Evolutionary conservation across 2,329 filamentous ascomycete species (phyloP), one percentile per base, ranked within the genome.

Genomic region (Fusarium sp.): DNA sequence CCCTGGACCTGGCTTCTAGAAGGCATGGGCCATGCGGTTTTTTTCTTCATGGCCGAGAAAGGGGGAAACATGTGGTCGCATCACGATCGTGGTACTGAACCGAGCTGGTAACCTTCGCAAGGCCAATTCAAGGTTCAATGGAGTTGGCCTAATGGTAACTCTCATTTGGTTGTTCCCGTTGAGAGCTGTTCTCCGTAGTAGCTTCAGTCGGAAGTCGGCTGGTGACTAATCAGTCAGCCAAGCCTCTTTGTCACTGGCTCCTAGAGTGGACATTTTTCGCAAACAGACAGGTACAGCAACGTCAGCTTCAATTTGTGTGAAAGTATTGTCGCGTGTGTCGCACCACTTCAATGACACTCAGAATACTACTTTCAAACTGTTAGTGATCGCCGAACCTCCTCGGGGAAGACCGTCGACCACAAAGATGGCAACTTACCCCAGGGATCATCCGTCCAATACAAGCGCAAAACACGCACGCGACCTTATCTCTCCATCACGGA

Each of bases 11-110:
- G 44, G 50, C 44, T 56, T 68, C 28, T 24, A 17, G 38, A 38
- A 61, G 66, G 66, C 61, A 70, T 70, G 54, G 67, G 30, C 67
- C 67, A 70, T 72, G 71, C 63, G 71, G 24, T 44, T 48, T 74
- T 74, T 69, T 65, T 45, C 12, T 41, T 42, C 35, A 24, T 39
- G 53, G 8, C 15, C n/a, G 13, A 50, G 48, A 22, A 41, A 70
- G 28, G 41, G 55, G 38, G 24, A 56, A 22, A 28, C 22, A 22
- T 32, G 12, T 17, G 20, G 12, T 44, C 13, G 12, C 41, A 60
- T 70, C 22, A 10, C 22, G 18, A 53, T 57, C 28, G 30, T 13
- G 13, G 30, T 35, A 13, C 30, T 36, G 22, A 15, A 17, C 3
- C 14, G 7, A 35, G 12, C 18, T 38, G 20, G 12, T 6, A 11